Evolutionary conservation across 2,329 filamentous ascomycete species (phyloP).

Genomic region (Acrodontium crateriforme): DNA sequence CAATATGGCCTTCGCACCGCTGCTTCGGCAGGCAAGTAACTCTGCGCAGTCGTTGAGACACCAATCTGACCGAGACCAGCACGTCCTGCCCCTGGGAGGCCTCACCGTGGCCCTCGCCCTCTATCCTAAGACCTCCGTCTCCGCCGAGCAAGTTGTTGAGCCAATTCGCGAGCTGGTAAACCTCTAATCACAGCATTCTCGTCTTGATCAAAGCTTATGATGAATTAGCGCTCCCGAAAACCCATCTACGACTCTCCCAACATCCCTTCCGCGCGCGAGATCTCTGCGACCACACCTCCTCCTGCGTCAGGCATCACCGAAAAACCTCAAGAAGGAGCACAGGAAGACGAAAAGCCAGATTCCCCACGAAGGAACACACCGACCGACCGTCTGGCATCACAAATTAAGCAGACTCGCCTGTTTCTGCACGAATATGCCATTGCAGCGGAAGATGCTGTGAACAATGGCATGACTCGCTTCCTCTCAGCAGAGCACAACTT

Average conservation of each 20-base stretch:
- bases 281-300: conserved; percentile 26
- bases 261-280: conserved; percentile 19
- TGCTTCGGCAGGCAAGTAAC: conserved; percentile 37
- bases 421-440: conserved; percentile 66
- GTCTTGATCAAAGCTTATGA: too few species aligned
- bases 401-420: conserved; percentile 68
- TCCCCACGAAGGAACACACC: conserved; percentile 47
- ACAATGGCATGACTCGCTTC: conserved; percentile 63
- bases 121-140: conserved; percentile 30
- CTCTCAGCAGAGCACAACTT: conserved; percentile 81
- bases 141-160: conserved; percentile 36
- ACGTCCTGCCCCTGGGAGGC: conserved; percentile 35
- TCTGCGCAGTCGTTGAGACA: too few species aligned
- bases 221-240: conserved; percentile 26
- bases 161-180: neutral
- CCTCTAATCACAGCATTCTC: too few species aligned
- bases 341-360: conserved; percentile 20
- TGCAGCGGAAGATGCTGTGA: conserved; percentile 66
- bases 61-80: conserved; percentile 21
- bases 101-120: conserved; percentile 33
- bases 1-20: conserved; percentile 42
- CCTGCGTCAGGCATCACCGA: conserved; percentile 22
- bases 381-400: conserved; percentile 73
- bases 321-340: conserved; percentile 19
- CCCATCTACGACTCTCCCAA: conserved; percentile 66